phyloP scores from a whole-genome alignment of 1,284 basidiomycete genomes.

The Tilletia caries region DNA sequence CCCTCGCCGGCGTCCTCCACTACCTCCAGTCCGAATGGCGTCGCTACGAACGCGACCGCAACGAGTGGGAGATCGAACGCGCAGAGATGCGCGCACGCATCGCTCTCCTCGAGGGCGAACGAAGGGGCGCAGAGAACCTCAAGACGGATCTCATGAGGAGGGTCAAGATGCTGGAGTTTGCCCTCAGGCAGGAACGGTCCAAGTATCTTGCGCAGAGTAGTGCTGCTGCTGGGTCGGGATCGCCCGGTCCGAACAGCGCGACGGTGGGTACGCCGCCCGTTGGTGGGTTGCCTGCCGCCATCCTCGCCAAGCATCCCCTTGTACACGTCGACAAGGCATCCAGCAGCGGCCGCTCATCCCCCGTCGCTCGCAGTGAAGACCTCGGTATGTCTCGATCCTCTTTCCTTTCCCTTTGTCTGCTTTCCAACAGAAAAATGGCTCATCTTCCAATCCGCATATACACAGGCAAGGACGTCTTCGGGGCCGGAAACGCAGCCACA shows the following conservation, averaged over 20 bases:
- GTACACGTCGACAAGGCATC: slow-evolving; percentile 8
- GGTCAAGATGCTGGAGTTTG: slow-evolving; percentile 95
- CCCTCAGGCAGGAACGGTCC: slow-evolving; percentile 78
- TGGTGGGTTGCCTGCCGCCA: not conserved
- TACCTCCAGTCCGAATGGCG: slow-evolving; percentile 98
- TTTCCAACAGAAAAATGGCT: too few relatives aligned
- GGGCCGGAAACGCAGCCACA: not conserved
- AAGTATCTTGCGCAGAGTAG: slow-evolving; percentile 4
- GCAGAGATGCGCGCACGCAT: slow-evolving; percentile 98
- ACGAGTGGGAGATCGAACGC: slow-evolving; percentile 99
- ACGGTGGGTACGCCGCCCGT: not conserved
- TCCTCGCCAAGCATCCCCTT: slow-evolving; percentile 3
- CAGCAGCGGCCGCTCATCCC: slow-evolving; percentile 9
- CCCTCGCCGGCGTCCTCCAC: slow-evolving; percentile 89
- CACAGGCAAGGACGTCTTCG: slow-evolving; percentile 4
- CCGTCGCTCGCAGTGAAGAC: slow-evolving; percentile 11
- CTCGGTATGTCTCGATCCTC: not conserved
- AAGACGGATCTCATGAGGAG: slow-evolving; percentile 91
- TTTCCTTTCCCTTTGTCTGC: too few relatives aligned
- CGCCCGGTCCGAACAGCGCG: not conserved
- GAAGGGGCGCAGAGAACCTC: slow-evolving; percentile 91
- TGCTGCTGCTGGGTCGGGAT: not conserved
- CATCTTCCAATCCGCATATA: not conserved
- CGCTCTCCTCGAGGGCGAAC: slow-evolving; percentile 93
- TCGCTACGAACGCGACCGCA: slow-evolving; percentile 83